phyloP scores from a whole-genome alignment of 805 yeast genomes.

The Teunomyces kruisii region DNA sequence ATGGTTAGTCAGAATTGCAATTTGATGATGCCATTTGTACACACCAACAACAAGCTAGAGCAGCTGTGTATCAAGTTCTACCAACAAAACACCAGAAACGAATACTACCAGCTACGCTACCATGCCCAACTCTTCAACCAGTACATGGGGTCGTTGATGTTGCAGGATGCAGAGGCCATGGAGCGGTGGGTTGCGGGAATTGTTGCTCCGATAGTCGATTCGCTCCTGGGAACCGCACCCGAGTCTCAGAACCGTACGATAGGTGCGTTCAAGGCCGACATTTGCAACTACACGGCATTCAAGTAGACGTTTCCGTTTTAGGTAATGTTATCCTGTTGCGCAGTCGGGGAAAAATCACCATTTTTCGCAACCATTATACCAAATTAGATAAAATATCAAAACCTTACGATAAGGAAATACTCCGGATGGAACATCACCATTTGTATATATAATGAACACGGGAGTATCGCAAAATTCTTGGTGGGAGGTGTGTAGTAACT shows the following conservation, averaged over 20 bases:
- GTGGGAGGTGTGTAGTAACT: no score
- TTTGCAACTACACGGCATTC: neutral
- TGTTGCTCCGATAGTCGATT: constrained; percentile 5
- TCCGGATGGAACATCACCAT: neutral
- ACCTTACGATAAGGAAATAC: neutral
- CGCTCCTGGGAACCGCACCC: neutral
- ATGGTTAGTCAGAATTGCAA: constrained; percentile 9
- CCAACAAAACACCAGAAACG: constrained; percentile 8
- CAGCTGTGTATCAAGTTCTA: constrained; percentile 6
- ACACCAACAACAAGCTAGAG: constrained; percentile 1
- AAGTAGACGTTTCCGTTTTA: constrained; percentile 4
- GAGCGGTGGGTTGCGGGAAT: constrained; percentile 14
- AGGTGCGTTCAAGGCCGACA: neutral
- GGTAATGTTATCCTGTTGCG: constrained; percentile 6
- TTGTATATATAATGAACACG: neutral
- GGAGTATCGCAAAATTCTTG: no score
- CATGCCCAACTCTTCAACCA: constrained; percentile 19
- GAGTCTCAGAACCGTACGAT: neutral
- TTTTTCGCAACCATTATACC: constrained; percentile 1
- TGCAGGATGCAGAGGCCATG: constrained; percentile 7
- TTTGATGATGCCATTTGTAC: constrained; percentile 13
- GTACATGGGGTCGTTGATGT: constrained; percentile 17
- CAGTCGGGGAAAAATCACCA: neutral
- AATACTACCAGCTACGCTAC: constrained; percentile 10
- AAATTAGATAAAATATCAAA: neutral